Evolutionary conservation across 352 stramenopile species (phyloP), one percentile per base, ranked within the genome.

Genomic region (Phytopythium mirpurense): DNA sequence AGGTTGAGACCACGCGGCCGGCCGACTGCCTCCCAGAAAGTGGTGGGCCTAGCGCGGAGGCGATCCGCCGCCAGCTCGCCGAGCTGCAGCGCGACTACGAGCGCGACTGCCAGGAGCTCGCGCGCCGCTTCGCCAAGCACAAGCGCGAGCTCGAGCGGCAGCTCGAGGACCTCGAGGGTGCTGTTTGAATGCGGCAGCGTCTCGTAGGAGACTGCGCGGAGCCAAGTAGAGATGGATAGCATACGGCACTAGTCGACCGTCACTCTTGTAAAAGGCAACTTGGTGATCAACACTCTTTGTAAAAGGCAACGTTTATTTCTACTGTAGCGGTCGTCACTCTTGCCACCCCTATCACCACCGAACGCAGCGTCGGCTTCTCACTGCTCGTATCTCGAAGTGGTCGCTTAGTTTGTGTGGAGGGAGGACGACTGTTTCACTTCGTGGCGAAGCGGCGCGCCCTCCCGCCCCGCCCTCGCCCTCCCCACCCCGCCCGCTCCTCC

Each of bases 81-180:
- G 58, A 68, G 42, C 78, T 93, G 3, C 60, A 90, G 19, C 47
- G 63, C 19, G 61, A 84, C 43, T 90, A 83, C 23, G 57, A 68
- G 37, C 66, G 59, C 31, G 72, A 87, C 31, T 55, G 67, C 23
- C 27, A 70, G 24, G 67, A 67, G 29, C 75, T 88, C 8, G 36
- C 42, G 49, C 54, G 31, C 1, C 64, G 53, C 19, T 88, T 82
- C 37, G 54, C 82, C 18, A 76, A 67, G 40, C 66, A 86, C 40
- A 72, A 77, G 23, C 52, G 57, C 11, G 56, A 63, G 38, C 60
- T 93, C 18, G 78, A 89, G 57, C 57, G 61, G 10, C 63, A 85
- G 32, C 59, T 87, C 16, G 72, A 81, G 24, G 61, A 59, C 12
- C 60, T 78, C 38, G 55, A 62, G 18, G 59, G 42, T 24, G 62